Base-by-base conservation (phyloP, 2,329 filamentous ascomycete species). In the Penicillium frequentans region DNA sequence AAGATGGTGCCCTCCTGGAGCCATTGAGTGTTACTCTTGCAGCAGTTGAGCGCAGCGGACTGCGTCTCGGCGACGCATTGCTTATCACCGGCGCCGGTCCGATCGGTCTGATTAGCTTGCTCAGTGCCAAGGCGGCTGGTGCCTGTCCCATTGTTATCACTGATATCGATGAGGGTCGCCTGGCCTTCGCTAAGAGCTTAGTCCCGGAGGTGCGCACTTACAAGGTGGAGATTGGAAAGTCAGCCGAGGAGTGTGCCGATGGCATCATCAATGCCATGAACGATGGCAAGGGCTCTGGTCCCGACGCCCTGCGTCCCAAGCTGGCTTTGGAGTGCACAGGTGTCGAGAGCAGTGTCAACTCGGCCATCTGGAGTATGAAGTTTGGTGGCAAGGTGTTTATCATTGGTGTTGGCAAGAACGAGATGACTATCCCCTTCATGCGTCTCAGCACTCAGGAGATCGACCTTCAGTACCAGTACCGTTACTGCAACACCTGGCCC, bases 371-470 rank as follows among this genome's bases (percentile, higher is more conserved):
- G 84, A 88, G 90, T 10, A 86, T 90, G 73, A 96, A 93, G 79
- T 98, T 98, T 70, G 95, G 93, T 64, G 93, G 95, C 68, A 96
- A 96, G 78, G 93, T 98, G 53, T 98, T 98, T 72, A 89, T 98
- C 62, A 96, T 97, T 64, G 93, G 93, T 42, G 93, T 98, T 3
- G 95, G 93, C 64, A 93, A 90, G 82, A 93, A 95, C 74, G 91
- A 97, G 81, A 95, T 98, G 81, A 91, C 86, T 76, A 89, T 98
- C 62, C 93, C 93, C 27, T 98, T 98, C 76, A 97, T 97, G 93
- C 81, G 91, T 51, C 84, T 93, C 56, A 93, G 89, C 68, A 93
- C 93, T 6, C 85, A 90, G 62, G 95, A 98, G 79, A 90, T 98
- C 66, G 93, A 98, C 77, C 81, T 98, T 59, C 91, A 96, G 79